phyloP scores from a whole-genome alignment of 441 rosid species.

The Oxalis stricta region DNA sequence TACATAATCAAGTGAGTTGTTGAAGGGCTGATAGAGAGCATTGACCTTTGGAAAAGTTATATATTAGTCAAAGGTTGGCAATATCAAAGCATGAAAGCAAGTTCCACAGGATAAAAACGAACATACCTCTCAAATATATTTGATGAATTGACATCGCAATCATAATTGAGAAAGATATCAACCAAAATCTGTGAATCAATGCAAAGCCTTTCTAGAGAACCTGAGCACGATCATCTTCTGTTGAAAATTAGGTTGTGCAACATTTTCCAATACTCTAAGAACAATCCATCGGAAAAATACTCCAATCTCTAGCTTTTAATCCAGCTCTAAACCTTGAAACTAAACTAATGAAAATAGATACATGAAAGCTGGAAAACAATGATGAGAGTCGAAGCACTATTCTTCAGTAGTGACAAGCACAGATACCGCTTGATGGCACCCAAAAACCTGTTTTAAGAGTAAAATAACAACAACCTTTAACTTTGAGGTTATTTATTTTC shows the following conservation, averaged over 20 bases:
- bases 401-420: slow-evolving; percentile 86
- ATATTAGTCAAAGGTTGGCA: no score
- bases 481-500: neutral
- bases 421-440: slow-evolving; percentile 94
- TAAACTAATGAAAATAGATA: slow-evolving; percentile 87
- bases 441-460: slow-evolving; percentile 63
- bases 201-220: slow-evolving; percentile 86
- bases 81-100: slow-evolving; percentile 2
- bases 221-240: slow-evolving; percentile 98
- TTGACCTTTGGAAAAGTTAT: no score
- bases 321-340: slow-evolving; percentile 97
- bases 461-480: slow-evolving; percentile 4
- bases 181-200: slow-evolving; percentile 95
- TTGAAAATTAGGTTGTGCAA: slow-evolving; percentile 94
- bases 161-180: slow-evolving; percentile 93
- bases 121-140: slow-evolving; percentile 95
- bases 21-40: no score
- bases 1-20: no score
- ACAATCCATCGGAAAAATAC: slow-evolving; percentile 98
- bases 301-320: slow-evolving; percentile 95
- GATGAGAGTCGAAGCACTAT: slow-evolving; percentile 88
- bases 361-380: slow-evolving; percentile 98
- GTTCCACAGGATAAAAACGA: neutral
- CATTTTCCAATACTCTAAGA: slow-evolving; percentile 89
- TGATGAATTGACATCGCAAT: slow-evolving; percentile 97